Evolutionary conservation across 2,329 filamentous ascomycete genomes (phyloP).

Genomic region (Verticillium nubilum): DNA sequence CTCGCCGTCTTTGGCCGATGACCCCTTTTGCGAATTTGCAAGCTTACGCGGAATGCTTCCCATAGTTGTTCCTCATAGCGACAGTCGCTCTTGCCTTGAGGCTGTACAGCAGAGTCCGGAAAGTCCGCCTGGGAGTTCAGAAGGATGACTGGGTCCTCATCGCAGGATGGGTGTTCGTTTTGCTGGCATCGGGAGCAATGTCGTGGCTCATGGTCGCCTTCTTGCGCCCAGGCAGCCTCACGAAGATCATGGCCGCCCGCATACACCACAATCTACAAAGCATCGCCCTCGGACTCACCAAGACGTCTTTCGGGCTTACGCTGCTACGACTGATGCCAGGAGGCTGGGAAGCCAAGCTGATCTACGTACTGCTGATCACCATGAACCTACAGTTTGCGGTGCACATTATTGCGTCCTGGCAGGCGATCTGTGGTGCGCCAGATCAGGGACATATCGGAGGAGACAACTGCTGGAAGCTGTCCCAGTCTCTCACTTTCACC

Average conservation of each 20-base stretch:
- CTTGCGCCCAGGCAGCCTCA: conserved; percentile 8
- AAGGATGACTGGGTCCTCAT: conserved; percentile 25
- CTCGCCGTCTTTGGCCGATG: neutral
- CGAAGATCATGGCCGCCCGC: conserved; percentile 12
- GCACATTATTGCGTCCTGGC: conserved; percentile 18
- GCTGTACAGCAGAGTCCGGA: conserved; percentile 16
- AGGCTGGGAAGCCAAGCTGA: conserved; percentile 14
- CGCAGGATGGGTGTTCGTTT: conserved; percentile 18
- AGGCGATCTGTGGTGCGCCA: neutral
- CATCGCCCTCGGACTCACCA: conserved; percentile 25
- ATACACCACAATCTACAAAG: conserved; percentile 19
- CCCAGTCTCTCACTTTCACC: neutral
- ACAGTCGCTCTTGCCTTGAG: neutral
- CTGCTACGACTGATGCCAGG: conserved; percentile 24
- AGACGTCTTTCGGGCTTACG: conserved; percentile 31
- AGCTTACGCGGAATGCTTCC: neutral
- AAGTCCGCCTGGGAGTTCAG: conserved; percentile 18
- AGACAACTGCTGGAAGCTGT: neutral
- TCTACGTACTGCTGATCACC: conserved; percentile 25
- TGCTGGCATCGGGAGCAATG: conserved; percentile 12
- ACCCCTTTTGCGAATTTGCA: neutral
- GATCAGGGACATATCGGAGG: conserved; percentile 1
- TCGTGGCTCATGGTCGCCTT: conserved; percentile 6
- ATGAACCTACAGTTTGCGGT: conserved; percentile 22
- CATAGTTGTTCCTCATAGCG: neutral